Conservation (phyloP, 2,329 filamentous ascomycete species). For the Aspergillus sp. region DNA sequence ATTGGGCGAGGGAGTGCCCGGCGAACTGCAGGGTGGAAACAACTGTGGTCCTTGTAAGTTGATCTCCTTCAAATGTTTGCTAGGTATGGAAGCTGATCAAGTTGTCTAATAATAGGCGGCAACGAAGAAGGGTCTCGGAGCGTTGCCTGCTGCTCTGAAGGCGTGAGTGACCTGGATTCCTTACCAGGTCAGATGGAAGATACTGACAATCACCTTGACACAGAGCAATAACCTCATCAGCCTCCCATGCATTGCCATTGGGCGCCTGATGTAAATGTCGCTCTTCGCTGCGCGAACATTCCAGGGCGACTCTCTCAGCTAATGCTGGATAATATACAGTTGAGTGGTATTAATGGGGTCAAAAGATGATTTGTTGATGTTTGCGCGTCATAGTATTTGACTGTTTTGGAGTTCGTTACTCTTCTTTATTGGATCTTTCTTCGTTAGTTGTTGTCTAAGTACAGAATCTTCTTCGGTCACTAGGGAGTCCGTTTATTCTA, state of each 20-base stretch:
- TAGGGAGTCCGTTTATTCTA: too few species aligned
- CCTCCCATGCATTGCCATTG: neutral
- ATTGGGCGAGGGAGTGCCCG: neutral
- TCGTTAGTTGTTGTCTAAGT: too few species aligned
- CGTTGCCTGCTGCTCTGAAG: neutral
- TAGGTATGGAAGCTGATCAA: neutral
- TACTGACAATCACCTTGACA: neutral
- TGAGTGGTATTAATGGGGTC: neutral
- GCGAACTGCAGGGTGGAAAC: neutral
- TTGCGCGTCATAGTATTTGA: too few species aligned
- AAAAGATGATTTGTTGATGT: neutral
- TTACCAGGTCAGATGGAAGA: neutral
- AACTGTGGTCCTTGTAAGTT: neutral
- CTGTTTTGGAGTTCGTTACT: too few species aligned
- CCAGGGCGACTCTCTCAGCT: neutral
- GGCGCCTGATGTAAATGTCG: neutral
- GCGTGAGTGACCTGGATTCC: neutral
- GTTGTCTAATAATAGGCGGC: neutral
- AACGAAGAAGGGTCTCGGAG: neutral
- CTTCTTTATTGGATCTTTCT: too few species aligned
- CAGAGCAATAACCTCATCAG: neutral
- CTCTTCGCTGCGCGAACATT: too few species aligned
- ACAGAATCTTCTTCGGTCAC: too few species aligned
- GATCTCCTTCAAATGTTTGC: neutral
- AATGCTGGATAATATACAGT: neutral